Evolutionary conservation across 2,329 filamentous ascomycete genomes (phyloP).

Genomic region (Calonectria pteridis): DNA sequence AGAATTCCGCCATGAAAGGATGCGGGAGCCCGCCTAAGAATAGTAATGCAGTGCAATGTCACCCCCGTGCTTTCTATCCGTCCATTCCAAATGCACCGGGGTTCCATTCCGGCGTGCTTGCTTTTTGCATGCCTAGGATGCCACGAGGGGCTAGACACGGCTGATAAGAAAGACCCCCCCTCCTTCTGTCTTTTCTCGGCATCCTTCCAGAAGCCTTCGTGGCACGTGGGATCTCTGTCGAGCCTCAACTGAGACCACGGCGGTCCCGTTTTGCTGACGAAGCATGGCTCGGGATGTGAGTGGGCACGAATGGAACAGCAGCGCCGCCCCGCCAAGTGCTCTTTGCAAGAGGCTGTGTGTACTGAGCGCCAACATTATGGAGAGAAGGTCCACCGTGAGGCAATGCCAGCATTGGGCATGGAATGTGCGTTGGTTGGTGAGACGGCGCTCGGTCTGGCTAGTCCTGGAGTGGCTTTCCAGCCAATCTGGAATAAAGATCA

Average conservation of each 20-base stretch:
- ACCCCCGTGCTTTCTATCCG: constrained; percentile 13
- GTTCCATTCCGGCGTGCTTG: constrained; percentile 28
- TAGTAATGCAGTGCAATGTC: constrained; percentile 20
- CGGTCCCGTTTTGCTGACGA: constrained; percentile 26
- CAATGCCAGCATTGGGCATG: not conserved
- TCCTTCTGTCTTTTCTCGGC: constrained; percentile 20
- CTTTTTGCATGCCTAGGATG: constrained; percentile 28
- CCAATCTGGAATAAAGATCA: constrained; percentile 12
- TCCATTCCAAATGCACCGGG: constrained; percentile 22
- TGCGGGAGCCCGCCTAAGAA: constrained; percentile 23
- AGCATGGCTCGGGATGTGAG: constrained; percentile 19
- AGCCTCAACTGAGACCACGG: constrained; percentile 24
- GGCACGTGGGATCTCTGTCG: constrained; percentile 30
- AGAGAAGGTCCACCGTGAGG: not conserved
- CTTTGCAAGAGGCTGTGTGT: constrained; percentile 9
- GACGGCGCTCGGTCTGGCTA: constrained; percentile 20
- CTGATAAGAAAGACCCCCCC: constrained; percentile 15
- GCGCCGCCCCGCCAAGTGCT: not conserved
- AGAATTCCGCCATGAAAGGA: constrained; percentile 17
- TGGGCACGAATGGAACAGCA: constrained; percentile 11
- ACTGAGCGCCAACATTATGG: not conserved
- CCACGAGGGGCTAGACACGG: constrained; percentile 27
- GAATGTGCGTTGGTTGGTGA: constrained; percentile 25
- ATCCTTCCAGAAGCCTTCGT: constrained; percentile 38
- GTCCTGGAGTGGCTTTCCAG: constrained; percentile 24